Percentiles rank a stretch among this genome's conserved stretches.
phyloP scores from a whole-genome alignment of 257 asterid species.

The Solanum medicagineum region DNA sequence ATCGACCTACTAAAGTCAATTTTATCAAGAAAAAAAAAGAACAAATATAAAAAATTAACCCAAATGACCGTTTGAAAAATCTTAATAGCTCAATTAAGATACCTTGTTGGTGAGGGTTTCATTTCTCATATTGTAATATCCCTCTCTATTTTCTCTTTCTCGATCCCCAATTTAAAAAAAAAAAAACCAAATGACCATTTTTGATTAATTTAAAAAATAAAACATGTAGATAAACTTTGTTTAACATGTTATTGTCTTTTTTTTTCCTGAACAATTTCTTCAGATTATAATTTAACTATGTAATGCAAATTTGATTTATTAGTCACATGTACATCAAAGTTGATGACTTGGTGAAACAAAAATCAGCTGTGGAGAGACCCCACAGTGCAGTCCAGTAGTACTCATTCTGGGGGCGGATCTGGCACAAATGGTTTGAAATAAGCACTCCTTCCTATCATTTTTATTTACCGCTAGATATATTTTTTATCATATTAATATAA shows the following conservation, averaged over 20 bases:
- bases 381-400: neutral
- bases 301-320: neutral
- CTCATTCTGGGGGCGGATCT: neutral
- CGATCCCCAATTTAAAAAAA: no score
- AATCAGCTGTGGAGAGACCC: neutral
- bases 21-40: no score
- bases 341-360: neutral
- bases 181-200: neutral
- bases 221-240: neutral
- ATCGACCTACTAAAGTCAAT: no score
- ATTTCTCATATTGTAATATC: no score
- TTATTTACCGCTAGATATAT: no score
- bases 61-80: no score
- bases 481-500: no score
- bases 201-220: neutral
- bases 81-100: no score
- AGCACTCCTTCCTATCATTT: no score
- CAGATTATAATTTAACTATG: neutral
- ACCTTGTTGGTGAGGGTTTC: accelerated
- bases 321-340: neutral
- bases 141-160: accelerated
- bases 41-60: no score
- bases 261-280: neutral
- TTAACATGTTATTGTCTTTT: neutral
- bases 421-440: neutral